Base-by-base conservation (phyloP, 1,284 basidiomycete genomes). In the Apiotrichum montevideense region DNA sequence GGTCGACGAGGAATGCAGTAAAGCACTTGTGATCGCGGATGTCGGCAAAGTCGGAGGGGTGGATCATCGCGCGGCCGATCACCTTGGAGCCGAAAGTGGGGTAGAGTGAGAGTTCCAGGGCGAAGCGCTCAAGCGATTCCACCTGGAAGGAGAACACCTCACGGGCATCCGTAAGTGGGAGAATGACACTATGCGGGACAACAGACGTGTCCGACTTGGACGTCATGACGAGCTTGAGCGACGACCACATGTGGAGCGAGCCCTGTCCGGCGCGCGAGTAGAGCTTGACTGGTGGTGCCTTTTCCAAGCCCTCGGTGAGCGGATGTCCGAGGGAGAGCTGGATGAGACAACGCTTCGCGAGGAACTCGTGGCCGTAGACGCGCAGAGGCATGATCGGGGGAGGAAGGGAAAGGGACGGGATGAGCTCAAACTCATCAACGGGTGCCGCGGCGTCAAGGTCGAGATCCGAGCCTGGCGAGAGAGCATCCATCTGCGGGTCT, bases 71-170 rank as follows among this genome's bases (percentile, higher is more conserved):
- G 62, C 94, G 86, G 34, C 95, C 96, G 61, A 99, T 91, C 39
- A 94, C 90, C 77, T 93, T 95, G 35, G 91, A 94, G n/a, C 96
- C 96, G 75, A 98, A 98, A 60, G 91, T 97, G 7, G 96, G 96
- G 79, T 95, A 97, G 33, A 98, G 80, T 42, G 95, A 97, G 72
- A 98, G 90, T 73, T 98, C 91, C 65, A 99, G 79, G 1, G 85
- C 85, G 58, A 98, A 84, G 40, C 82, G 81, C 52, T 86, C 84
- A 21, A 95, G 76, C 62, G 70, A 83, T 80, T 73, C 85, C 71
- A 91, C 84, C 75, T 98, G 95, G 80, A 98, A 98, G 6, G 86
- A 82, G 69, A 97, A 93, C 4, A 87, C 84, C 67, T 91, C 90
- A 59, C 85, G 81, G 60, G 88, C 86, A 64, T 88, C 86, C 32